Percentiles rank a stretch among this genome's conserved stretches.
Evolutionary conservation across 768 basidiomycete genomes (phyloP).

Genomic region (Hypholoma fasciculare): DNA sequence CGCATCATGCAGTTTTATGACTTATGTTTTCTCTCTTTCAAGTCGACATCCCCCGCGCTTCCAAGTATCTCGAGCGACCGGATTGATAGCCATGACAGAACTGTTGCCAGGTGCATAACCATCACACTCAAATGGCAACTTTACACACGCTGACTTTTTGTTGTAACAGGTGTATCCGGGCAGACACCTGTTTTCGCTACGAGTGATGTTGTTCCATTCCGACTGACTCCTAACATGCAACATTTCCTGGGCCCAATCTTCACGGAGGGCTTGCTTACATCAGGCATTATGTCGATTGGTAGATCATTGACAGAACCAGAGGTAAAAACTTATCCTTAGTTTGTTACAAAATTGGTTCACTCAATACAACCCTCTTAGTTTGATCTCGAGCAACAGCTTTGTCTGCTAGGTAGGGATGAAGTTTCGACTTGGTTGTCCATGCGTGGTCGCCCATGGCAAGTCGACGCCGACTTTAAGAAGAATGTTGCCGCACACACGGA

Average conservation of each 20-base stretch:
- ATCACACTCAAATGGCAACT: not conserved
- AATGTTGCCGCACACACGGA: slow-evolving; percentile 59
- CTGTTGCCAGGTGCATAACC: slow-evolving; percentile 67
- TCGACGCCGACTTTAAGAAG: slow-evolving; percentile 60
- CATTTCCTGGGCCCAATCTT: slow-evolving; percentile 86
- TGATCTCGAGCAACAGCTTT: slow-evolving; percentile 90
- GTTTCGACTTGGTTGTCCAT: slow-evolving; percentile 75
- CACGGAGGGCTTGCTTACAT: slow-evolving; percentile 85
- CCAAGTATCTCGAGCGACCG: slow-evolving; percentile 87
- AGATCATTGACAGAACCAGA: slow-evolving; percentile 91
- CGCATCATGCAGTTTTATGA: slow-evolving; percentile 89
- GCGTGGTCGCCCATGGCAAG: slow-evolving; percentile 53
- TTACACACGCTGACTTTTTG: not conserved
- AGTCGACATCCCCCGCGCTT: slow-evolving; percentile 84
- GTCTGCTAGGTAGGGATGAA: slow-evolving; percentile 92
- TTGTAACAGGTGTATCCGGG: slow-evolving; percentile 37
- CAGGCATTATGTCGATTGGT: slow-evolving; percentile 89
- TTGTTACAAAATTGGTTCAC: not conserved
- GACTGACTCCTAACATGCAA: slow-evolving; percentile 96
- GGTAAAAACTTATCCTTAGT: slow-evolving; percentile 40
- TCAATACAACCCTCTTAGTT: slow-evolving; percentile 46
- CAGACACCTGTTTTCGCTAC: slow-evolving; percentile 66
- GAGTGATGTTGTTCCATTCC: slow-evolving; percentile 92
- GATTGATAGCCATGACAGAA: slow-evolving; percentile 91
- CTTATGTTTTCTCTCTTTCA: slow-evolving; percentile 81